A percentile compares a stretch with the other conserved stretches of the same genome.
Evolutionary conservation across 83 land plant species (phyloP).

Genomic region (Thuja plicata): DNA sequence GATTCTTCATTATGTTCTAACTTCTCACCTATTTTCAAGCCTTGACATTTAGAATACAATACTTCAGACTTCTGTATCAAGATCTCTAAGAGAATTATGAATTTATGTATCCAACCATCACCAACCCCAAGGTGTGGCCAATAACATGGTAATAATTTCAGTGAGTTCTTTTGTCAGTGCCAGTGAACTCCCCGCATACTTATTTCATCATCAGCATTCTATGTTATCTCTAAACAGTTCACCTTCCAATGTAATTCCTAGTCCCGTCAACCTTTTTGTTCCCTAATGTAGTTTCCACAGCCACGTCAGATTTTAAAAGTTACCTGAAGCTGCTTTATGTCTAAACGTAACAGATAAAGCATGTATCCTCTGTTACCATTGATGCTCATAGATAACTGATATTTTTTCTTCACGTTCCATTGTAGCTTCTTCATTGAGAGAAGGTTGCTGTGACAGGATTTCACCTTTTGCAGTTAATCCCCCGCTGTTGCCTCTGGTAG

Average conservation of each 20-base stretch:
- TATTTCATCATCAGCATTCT: slow-evolving; percentile 18
- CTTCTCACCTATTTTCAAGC: too few relatives aligned
- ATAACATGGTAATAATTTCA: too few relatives aligned
- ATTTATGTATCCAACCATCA: too few relatives aligned
- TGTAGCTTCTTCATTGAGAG: neutral
- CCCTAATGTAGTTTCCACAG: slow-evolving; percentile 24
- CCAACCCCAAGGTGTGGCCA: too few relatives aligned
- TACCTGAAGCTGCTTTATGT: slow-evolving; percentile 12
- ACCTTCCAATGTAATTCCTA: slow-evolving; percentile 11
- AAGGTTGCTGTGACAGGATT: neutral
- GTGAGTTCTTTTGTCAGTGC: slow-evolving; percentile 12
- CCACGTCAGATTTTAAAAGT: neutral
- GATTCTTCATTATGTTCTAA: too few relatives aligned
- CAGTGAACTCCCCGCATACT: slow-evolving; percentile 17
- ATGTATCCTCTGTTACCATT: neutral
- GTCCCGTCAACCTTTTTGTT: slow-evolving; percentile 20
- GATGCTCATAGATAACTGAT: neutral
- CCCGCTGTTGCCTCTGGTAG: neutral
- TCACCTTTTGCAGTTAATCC: neutral
- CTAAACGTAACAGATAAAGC: neutral
- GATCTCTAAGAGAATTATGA: too few relatives aligned
- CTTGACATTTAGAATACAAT: too few relatives aligned
- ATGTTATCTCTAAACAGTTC: slow-evolving; percentile 15
- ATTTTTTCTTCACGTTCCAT: neutral
- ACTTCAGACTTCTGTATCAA: too few relatives aligned